Base-by-base conservation (phyloP, 2,329 filamentous ascomycete genomes). In the Ophiostoma sp. region DNA sequence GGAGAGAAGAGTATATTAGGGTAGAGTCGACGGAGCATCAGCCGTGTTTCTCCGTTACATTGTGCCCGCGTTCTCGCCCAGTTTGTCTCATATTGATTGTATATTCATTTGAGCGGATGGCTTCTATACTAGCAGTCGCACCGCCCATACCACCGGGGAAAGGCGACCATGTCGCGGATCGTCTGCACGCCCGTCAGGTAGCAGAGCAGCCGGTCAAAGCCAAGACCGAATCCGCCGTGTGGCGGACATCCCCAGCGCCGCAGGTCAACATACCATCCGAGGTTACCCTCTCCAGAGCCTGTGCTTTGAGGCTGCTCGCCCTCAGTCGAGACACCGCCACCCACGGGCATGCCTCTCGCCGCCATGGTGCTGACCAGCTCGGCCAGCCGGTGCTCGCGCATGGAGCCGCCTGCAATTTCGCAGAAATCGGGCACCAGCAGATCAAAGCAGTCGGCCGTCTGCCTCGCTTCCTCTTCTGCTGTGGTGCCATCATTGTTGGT, bases 231-330 rank as follows among this genome's bases (percentile, higher is more conserved):
- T 0, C 94, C 94, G 60, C 94, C 94, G 76, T 97, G 94, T 48
- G 93, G 93, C 70, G 93, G 92, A 74, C 90, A 94, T n/a, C 94
- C 94, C 86, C 93, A 97, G 74, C 90, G 89, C 72, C 94, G 88
- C 72, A 97, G 84, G 78, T 97, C 93, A 33, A 92, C 83, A 77
- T 97, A 97, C 94, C 94, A 97, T 74, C 90, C 86, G 69, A 97
- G 79, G 79, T 77, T 75, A 70, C 74, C 76, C n/a, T 17, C 23
- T 31, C 36, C 35, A 11, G n/a, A 7, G 13, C 8, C n/a, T 15
- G 60, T 5, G n/a, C 33, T 20, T 17, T 36, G 15, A 17, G 5
- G 4, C 2, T 64, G 31, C 17, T 13, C 41, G 27, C 39, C 65
- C 17, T 60, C 54, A 11, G 39, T 17, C 23, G 60, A 20, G 7